phyloP scores from a whole-genome alignment of 2,329 filamentous ascomycete genomes.

The Claviceps sp. region DNA sequence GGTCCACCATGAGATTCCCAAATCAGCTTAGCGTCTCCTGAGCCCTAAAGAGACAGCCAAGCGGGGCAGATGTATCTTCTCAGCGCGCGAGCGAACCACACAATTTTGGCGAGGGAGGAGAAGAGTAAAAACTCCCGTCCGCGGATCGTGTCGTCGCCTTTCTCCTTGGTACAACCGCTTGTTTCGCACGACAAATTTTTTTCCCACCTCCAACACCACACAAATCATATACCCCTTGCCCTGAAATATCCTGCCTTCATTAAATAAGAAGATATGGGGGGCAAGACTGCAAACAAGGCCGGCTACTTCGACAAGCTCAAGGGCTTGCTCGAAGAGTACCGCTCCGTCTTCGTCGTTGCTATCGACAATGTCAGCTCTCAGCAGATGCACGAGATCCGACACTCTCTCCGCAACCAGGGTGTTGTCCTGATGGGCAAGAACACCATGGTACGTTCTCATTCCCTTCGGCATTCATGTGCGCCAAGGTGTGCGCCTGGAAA shows the following conservation, averaged over 20 bases:
- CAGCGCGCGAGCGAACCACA: conserved; percentile 12
- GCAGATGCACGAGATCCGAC: conserved; percentile 99
- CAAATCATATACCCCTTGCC: conserved; percentile 36
- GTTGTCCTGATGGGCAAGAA: conserved; percentile 99
- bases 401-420: conserved; percentile 76
- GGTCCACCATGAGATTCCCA: conserved; percentile 2
- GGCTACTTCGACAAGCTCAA: conserved; percentile 99
- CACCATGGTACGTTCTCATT: conserved; percentile 67
- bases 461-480: not conserved
- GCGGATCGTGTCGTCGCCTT: not conserved
- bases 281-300: conserved; percentile 88
- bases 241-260: conserved; percentile 99
- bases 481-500: no score
- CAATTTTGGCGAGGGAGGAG: conserved; percentile 13
- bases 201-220: conserved; percentile 11
- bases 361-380: conserved; percentile 99
- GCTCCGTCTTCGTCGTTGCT: conserved; percentile 92
- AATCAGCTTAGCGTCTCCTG: conserved; percentile 15
- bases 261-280: conserved; percentile 93
- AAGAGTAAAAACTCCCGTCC: conserved; percentile 10
- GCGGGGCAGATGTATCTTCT: not conserved
- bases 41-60: conserved; percentile 24
- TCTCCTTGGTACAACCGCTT: not conserved
- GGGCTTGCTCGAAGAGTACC: conserved; percentile 89
- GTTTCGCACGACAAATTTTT: conserved; percentile 3